A percentile compares a stretch with the other conserved stretches of the same genome.
These are phyloP conservation scores for Pyrus communis DNA, from an alignment of 306 rosid species.

Conservation along the genomic window DNA sequence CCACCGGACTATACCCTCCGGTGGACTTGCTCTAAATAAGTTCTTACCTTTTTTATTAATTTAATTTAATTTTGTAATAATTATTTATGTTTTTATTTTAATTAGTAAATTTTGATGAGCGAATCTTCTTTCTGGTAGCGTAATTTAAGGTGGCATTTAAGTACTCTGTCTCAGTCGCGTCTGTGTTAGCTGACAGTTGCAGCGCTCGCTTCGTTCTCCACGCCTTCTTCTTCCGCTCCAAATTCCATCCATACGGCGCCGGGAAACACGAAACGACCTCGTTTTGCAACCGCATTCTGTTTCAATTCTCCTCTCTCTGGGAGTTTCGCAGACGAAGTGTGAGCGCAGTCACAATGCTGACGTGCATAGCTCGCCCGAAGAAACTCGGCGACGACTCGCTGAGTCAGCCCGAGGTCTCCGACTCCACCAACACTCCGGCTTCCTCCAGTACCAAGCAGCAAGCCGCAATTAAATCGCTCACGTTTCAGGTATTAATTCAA, in stretches of 20 bases:
- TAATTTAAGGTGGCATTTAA: neutral
- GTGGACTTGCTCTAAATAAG: too few species aligned
- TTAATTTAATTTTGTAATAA: neutral
- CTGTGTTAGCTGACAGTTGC: neutral
- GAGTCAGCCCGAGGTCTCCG: slow-evolving; percentile 57
- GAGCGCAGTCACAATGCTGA: slow-evolving; percentile 49
- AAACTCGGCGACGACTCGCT: slow-evolving; percentile 60
- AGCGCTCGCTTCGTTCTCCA: neutral
- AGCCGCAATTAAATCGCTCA: slow-evolving; percentile 60
- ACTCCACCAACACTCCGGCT: slow-evolving; percentile 31
- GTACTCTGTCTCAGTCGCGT: neutral
- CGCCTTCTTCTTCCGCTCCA: neutral
- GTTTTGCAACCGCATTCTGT: neutral
- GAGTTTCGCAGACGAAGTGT: neutral
- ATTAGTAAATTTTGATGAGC: neutral
- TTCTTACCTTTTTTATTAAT: neutral
- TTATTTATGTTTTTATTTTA: neutral
- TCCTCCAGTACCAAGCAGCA: slow-evolving; percentile 38
- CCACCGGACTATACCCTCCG: too few species aligned
- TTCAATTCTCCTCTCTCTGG: neutral
- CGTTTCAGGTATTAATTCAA: slow-evolving; percentile 53
- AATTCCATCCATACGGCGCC: neutral
- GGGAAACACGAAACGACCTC: neutral
- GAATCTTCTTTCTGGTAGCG: neutral
- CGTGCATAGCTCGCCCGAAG: slow-evolving; percentile 89